These are phyloP conservation scores for Aspergillus piperis DNA, from an alignment of 2,329 filamentous ascomycete genomes.

Conservation along the genomic window DNA sequence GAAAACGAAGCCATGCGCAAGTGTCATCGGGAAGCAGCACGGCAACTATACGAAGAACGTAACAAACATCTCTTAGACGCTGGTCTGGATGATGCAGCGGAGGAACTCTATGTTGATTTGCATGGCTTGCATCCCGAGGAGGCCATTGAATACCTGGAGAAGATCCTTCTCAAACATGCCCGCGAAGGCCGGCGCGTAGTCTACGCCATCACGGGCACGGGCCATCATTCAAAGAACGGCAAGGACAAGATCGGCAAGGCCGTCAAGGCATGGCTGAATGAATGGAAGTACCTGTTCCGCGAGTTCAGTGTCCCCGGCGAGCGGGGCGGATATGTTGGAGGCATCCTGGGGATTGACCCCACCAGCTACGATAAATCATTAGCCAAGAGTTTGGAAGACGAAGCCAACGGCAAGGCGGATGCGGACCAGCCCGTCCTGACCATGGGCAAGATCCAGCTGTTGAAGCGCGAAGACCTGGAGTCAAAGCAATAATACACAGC, in stretches of 20 bases:
- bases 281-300: constrained; percentile 93
- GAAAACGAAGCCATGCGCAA: constrained; percentile 98
- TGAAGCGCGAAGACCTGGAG: constrained; percentile 47
- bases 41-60: constrained; percentile 88
- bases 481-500: constrained; percentile 26
- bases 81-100: constrained; percentile 47
- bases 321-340: constrained; percentile 71
- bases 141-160: constrained; percentile 89
- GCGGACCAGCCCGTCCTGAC: constrained; percentile 33
- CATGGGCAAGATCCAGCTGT: constrained; percentile 48
- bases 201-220: constrained; percentile 95
- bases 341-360: constrained; percentile 65
- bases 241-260: constrained; percentile 98
- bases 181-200: constrained; percentile 70
- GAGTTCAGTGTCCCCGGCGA: constrained; percentile 98
- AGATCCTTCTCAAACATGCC: constrained; percentile 79
- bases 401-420: constrained; percentile 26
- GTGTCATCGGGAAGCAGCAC: constrained; percentile 90
- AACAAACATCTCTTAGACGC: constrained; percentile 65
- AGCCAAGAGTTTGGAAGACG: constrained; percentile 27
- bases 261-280: constrained; percentile 84
- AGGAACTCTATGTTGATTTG: constrained; percentile 90
- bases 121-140: constrained; percentile 99
- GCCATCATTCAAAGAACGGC: constrained; percentile 96
- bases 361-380: constrained; percentile 56